Evolutionary conservation across 2,329 filamentous ascomycete genomes (phyloP).

Genomic region (Trichoderma sp.): DNA sequence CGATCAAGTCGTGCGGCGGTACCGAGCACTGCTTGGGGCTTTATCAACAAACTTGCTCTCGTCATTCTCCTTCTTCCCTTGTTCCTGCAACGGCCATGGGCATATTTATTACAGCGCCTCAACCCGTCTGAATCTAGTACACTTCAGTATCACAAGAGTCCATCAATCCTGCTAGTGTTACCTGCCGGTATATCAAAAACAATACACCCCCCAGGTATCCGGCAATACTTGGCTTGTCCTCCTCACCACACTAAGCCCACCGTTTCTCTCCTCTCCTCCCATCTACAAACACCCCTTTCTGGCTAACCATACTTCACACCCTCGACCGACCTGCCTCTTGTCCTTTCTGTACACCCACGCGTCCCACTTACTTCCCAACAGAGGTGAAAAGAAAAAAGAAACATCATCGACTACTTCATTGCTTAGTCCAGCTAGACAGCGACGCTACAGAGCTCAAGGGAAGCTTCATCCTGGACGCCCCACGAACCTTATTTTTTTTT

Average conservation of each 20-base stretch:
- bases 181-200: not conserved
- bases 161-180: not conserved
- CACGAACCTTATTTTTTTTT: conserved; percentile 14
- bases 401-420: not conserved
- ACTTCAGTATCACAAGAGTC: not conserved
- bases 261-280: not conserved
- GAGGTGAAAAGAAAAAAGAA: not conserved
- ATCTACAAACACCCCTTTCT: not conserved
- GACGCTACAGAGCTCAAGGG: conserved; percentile 12
- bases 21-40: not conserved
- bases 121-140: not conserved
- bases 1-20: not conserved
- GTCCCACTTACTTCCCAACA: not conserved
- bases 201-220: not conserved
- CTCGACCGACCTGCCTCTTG: not conserved
- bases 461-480: conserved; percentile 18
- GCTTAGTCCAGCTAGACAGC: not conserved
- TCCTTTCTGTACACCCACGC: not conserved
- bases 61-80: not conserved
- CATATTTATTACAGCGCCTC: not conserved
- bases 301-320: not conserved
- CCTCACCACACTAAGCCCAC: not conserved
- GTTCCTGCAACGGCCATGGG: not conserved
- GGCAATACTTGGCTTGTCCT: not conserved
- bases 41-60: not conserved